These are phyloP conservation scores for Botrytis galanthina DNA, from an alignment of 2,329 filamentous ascomycete species.

Conservation along the genomic window DNA sequence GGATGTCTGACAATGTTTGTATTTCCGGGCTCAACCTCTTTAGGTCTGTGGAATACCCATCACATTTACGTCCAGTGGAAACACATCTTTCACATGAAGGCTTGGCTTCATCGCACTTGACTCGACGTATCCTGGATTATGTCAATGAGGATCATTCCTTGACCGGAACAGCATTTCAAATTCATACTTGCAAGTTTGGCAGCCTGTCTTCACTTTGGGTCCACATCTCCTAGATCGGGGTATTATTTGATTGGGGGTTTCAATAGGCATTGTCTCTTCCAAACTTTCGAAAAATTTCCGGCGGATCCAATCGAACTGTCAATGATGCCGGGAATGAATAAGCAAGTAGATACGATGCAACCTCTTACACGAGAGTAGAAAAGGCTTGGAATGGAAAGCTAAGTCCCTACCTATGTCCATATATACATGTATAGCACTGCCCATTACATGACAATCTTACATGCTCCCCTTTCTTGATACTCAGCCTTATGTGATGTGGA, in stretches of 20 bases:
- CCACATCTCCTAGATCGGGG: constrained; percentile 10
- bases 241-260: background rate
- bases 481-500: background rate
- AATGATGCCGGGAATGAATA: background rate
- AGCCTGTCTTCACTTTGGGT: constrained; percentile 19
- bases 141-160: background rate
- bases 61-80: constrained; percentile 21
- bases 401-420: background rate
- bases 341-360: constrained; percentile 5
- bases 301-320: background rate
- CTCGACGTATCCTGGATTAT: constrained; percentile 21
- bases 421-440: background rate
- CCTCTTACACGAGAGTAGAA: background rate
- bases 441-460: background rate
- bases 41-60: constrained; percentile 20
- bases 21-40: constrained; percentile 4
- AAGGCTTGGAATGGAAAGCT: background rate
- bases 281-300: background rate
- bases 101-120: constrained; percentile 25
- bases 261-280: background rate
- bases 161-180: background rate
- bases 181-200: constrained; percentile 21
- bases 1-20: constrained; percentile 19
- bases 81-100: constrained; percentile 22
- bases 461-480: background rate